These are phyloP conservation scores for Mortierella sp. DNA, from an alignment of 371 early-diverging fungal species.

Conservation along the genomic window DNA sequence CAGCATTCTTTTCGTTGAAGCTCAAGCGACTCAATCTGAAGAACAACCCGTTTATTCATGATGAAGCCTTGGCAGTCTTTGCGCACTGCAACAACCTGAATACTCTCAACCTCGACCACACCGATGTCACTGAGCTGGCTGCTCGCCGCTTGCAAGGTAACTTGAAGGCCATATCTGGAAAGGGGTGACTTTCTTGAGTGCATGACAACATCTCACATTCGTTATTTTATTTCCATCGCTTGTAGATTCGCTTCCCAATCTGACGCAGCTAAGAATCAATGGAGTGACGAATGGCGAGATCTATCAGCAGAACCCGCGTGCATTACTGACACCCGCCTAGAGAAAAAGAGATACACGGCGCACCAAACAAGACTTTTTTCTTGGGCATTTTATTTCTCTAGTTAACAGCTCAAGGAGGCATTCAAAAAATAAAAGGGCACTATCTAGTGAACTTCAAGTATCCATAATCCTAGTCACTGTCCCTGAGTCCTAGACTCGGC, in stretches of 20 bases:
- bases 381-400: no score
- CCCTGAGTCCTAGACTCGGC: no score
- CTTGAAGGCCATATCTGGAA: neutral
- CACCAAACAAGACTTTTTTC: no score
- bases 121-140: conserved; percentile 39
- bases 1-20: conserved; percentile 39
- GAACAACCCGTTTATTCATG: conserved; percentile 42
- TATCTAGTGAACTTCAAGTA: no score
- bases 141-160: conserved; percentile 38
- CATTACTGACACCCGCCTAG: conserved; percentile 1
- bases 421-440: no score
- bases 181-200: neutral
- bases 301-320: conserved; percentile 35
- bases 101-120: conserved; percentile 45
- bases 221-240: neutral
- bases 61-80: conserved; percentile 40
- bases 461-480: no score
- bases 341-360: no score
- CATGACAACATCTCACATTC: neutral
- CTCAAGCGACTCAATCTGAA: conserved; percentile 50
- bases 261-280: conserved; percentile 41
- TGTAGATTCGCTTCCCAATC: conserved; percentile 31
- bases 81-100: conserved; percentile 20
- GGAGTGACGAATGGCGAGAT: conserved; percentile 48
- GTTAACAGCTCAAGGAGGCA: no score